Evolutionary conservation across 345 rosid genomes (phyloP), one percentile per base, ranked within the genome.

Genomic region (Litchi chinensis): DNA sequence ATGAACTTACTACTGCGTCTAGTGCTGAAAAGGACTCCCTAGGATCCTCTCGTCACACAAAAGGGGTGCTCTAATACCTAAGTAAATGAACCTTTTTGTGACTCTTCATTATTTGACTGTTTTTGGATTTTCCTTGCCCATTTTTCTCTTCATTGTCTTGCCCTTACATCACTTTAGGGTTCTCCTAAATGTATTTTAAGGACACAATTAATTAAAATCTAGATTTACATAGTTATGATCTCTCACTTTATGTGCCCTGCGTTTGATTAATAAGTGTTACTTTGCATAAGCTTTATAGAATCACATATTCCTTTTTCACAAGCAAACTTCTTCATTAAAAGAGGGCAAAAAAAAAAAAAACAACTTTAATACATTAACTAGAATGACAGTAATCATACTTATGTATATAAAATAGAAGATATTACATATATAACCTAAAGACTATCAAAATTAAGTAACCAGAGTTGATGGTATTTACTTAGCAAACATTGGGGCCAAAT

Each of bases 401-500:
- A 71, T 19, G 21, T 41, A 16, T 41, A 16, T 70, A 71, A 43
- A 37, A 19, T 26, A 52, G 22, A 26, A 28, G 70, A 46, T 10
- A 50, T 43, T 0, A 69, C 44, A 65, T 43, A 41, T 46, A 75
- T 72, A 54, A 40, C 19, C 70, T 70, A 50, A 77, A 39, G 43
- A 26, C 83, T 80, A 83, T 26, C 81, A 84, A 83, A 82, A 80
- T 52, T 79, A 57, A 57, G 63, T 57, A 21, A 15, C 4, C 18
- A 73, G 37, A 15, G 57, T 62, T 37, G 43, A 7, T 32, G 4
- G 66, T 50, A 69, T 16, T 59, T 41, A 41, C 73, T 82, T 76
- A 93, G 82, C 99, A 96, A 80, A 91, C 87, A 60, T 87, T 90
- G 71, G 99, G 99, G 44, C 99, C 99, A 82, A 96, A 94, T 40